Conservation (phyloP, 768 basidiomycete genomes). For the Calocera viscosa region DNA sequence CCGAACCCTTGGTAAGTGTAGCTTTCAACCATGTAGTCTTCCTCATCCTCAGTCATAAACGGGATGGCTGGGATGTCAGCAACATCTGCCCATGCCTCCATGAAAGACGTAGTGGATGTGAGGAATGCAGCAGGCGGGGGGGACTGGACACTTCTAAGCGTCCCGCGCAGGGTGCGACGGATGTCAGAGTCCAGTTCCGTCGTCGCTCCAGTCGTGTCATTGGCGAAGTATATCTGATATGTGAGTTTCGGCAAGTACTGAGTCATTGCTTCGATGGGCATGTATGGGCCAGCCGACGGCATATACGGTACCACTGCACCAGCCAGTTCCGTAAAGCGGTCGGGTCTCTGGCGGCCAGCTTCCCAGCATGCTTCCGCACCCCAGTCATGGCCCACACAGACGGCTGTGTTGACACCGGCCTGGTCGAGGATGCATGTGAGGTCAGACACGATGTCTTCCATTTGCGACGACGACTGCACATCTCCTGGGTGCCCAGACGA, state of each 20-base stretch:
- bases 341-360: constrained; percentile 53
- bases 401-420: constrained; percentile 36
- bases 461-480: constrained; percentile 40
- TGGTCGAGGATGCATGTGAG: constrained; percentile 49
- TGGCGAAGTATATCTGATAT: constrained; percentile 55
- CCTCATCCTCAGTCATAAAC: constrained; percentile 48
- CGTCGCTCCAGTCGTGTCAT: constrained; percentile 36
- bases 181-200: constrained; percentile 46
- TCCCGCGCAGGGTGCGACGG: constrained; percentile 44
- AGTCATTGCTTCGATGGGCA: constrained; percentile 35
- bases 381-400: constrained; percentile 71
- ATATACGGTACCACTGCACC: constrained; percentile 57
- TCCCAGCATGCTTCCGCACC: constrained; percentile 51
- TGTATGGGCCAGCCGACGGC: constrained; percentile 38
- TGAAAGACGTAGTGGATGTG: constrained; percentile 36
- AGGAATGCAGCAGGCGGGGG: constrained; percentile 48
- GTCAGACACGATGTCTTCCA: constrained; percentile 51
- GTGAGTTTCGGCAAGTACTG: constrained; percentile 39
- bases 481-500: constrained; percentile 55
- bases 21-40: constrained; percentile 57
- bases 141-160: constrained; percentile 39
- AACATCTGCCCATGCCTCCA: constrained; percentile 33
- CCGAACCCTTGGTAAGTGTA: constrained; percentile 46
- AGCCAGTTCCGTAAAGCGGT: constrained; percentile 46
- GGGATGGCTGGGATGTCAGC: constrained; percentile 47